A percentile compares a stretch with the other conserved stretches of the same genome.
phyloP scores from a whole-genome alignment of 495 filamentous ascomycete genomes.

The Podospora comata region DNA sequence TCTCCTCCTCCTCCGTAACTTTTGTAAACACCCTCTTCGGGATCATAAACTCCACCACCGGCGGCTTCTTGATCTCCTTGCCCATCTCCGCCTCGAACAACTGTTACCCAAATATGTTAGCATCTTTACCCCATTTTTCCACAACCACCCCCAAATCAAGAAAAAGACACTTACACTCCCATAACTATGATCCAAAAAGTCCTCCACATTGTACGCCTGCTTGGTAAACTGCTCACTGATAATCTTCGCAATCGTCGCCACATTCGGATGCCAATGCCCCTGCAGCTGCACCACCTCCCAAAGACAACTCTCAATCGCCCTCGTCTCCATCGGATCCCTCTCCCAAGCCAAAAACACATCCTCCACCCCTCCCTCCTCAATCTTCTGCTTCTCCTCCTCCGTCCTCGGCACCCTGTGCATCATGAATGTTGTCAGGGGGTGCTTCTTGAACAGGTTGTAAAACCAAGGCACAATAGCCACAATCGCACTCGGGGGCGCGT shows the following conservation, averaged over 20 bases:
- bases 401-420: constrained; percentile 72
- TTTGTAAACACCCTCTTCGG: constrained; percentile 80
- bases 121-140: background rate
- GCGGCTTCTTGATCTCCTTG: constrained; percentile 77
- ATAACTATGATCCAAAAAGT: constrained; percentile 96
- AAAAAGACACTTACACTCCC: constrained; percentile 59
- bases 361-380: constrained; percentile 65
- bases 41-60: constrained; percentile 90
- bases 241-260: constrained; percentile 89
- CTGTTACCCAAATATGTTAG: constrained; percentile 40
- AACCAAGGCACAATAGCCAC: constrained; percentile 86
- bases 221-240: constrained; percentile 98
- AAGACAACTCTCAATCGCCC: constrained; percentile 84
- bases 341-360: constrained; percentile 79
- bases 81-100: constrained; percentile 79
- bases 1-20: constrained; percentile 42
- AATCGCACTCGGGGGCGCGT: constrained; percentile 82
- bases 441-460: constrained; percentile 90
- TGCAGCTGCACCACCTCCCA: constrained; percentile 93
- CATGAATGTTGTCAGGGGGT: constrained; percentile 92
- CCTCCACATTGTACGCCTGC: constrained; percentile 84
- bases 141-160: background rate
- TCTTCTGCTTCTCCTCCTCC: constrained; percentile 49
- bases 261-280: constrained; percentile 94
- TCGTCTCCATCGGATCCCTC: constrained; percentile 76